Percentiles rank a stretch among this genome's conserved stretches.
phyloP scores from a whole-genome alignment of 371 early-diverging fungal genomes.

The Chytridium lagenaria region DNA sequence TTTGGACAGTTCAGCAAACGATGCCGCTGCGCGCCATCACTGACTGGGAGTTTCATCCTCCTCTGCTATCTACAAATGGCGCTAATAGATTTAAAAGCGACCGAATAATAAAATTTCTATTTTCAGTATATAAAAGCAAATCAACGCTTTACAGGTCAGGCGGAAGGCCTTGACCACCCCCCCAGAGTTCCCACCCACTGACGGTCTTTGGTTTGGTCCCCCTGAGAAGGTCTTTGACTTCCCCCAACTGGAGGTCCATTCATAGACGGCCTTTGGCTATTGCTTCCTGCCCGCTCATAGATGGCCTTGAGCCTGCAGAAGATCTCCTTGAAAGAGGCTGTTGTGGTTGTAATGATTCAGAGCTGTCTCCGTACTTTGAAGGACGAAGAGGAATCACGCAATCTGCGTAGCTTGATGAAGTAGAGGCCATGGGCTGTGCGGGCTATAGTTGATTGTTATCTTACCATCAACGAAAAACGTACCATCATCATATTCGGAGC shows the following conservation, averaged over 20 bases:
- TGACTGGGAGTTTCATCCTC: slow-evolving; percentile 10
- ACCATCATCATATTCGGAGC: slow-evolving; percentile 17
- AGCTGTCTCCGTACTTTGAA: neutral
- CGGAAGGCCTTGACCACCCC: slow-evolving; percentile 8
- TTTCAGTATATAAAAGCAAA: too few species aligned
- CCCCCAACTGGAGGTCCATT: too few species aligned
- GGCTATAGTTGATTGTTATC: neutral
- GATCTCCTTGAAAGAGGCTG: neutral
- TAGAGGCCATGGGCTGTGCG: neutral
- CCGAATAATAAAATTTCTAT: too few species aligned
- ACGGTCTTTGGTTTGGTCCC: neutral
- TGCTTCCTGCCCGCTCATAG: neutral
- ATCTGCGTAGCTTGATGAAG: neutral
- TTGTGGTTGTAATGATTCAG: neutral
- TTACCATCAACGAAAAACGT: neutral
- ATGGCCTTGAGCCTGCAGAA: neutral
- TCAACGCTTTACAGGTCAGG: slow-evolving; percentile 9
- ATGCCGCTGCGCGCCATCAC: slow-evolving; percentile 3
- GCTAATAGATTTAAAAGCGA: neutral
- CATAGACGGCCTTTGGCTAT: too few species aligned
- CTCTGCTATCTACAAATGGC: slow-evolving; percentile 15
- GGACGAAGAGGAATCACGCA: neutral
- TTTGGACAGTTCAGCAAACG: neutral
- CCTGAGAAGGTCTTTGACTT: neutral
- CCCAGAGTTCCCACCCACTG: neutral